phyloP scores from a whole-genome alignment of 176 grass and related monocot genomes.

The Eleusine coracana region DNA sequence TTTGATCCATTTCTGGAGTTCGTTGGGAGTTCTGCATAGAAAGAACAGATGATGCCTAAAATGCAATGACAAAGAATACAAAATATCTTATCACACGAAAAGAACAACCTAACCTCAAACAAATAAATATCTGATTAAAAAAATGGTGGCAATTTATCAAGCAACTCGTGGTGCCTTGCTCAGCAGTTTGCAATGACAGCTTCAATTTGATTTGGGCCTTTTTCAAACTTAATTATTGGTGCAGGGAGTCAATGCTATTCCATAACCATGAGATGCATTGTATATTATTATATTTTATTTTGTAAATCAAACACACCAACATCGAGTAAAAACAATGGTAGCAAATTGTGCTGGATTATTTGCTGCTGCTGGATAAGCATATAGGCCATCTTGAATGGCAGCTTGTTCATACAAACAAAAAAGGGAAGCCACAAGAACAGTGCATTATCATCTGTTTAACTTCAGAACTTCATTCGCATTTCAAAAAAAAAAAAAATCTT shows the following conservation, averaged over 20 bases:
- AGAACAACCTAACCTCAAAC: conserved; percentile 5
- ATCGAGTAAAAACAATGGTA: not conserved
- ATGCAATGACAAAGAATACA: not conserved
- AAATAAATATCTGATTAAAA: not conserved
- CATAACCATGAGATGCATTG: not conserved
- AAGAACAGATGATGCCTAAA: conserved; percentile 4
- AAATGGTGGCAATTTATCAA: not conserved
- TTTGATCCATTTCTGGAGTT: conserved; percentile 89
- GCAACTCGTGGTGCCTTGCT: not conserved
- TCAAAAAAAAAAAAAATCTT: not conserved
- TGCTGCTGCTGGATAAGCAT: not conserved
- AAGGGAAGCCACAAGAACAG: not conserved
- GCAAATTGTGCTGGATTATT: not conserved
- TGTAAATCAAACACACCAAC: not conserved
- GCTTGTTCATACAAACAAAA: not conserved
- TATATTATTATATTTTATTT: not conserved
- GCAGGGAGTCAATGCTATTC: not conserved
- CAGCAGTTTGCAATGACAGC: not conserved
- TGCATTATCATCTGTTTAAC: not conserved
- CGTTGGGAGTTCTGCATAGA: conserved; percentile 75
- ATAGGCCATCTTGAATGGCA: not conserved
- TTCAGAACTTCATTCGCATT: not conserved
- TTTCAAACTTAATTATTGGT: not conserved
- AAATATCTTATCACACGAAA: not conserved
- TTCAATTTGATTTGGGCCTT: not conserved